phyloP scores from a whole-genome alignment of 2,329 filamentous ascomycete genomes.

The Leptographium lundbergii region DNA sequence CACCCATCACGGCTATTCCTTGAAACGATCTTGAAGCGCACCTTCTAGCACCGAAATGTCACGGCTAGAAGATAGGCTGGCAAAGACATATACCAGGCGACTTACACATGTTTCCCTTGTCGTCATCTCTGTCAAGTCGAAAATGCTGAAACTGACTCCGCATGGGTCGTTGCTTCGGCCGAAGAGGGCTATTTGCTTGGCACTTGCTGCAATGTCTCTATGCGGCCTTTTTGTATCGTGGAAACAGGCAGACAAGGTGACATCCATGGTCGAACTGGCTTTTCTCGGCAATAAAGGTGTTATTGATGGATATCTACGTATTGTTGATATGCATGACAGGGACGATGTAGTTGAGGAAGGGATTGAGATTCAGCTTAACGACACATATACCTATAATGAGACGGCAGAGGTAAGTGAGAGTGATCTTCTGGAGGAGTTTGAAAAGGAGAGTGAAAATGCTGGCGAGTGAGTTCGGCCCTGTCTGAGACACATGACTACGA shows the following conservation, averaged over 20 bases:
- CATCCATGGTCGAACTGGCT: neutral
- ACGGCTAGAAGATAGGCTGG: too few relatives aligned
- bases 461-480: slow-evolving; percentile 19
- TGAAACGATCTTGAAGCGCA: too few relatives aligned
- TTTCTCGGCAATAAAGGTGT: neutral
- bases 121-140: neutral
- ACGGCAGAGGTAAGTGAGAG: neutral
- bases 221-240: neutral
- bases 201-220: neutral
- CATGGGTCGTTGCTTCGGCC: neutral
- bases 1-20: too few relatives aligned
- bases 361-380: neutral
- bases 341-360: neutral
- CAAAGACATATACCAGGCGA: neutral
- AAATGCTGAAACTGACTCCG: neutral
- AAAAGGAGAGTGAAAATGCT: slow-evolving; percentile 27
- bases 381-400: neutral
- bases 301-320: neutral
- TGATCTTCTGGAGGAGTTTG: slow-evolving; percentile 16
- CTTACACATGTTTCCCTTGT: neutral
- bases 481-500: neutral
- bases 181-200: slow-evolving; percentile 1
- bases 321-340: neutral
- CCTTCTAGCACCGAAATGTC: neutral
- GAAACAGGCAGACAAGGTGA: neutral